Evolutionary conservation across 1,284 basidiomycete genomes (phyloP).

Genomic region (Trichosporon sp.): DNA sequence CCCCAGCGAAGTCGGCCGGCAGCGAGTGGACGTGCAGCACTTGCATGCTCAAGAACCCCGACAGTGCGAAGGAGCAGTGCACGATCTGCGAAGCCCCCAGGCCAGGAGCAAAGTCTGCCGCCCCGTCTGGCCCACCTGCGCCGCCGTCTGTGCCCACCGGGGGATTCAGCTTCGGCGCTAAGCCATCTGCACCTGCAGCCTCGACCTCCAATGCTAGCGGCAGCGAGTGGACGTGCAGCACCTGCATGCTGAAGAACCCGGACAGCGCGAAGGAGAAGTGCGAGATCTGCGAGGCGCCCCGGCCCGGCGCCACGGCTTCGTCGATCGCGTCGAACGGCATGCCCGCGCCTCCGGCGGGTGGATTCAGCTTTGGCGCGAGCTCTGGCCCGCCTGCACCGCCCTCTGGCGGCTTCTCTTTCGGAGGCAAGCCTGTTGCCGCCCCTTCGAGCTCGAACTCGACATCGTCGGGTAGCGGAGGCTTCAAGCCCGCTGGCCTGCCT

Average conservation of each 20-base stretch:
- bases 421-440: slow-evolving; percentile 9
- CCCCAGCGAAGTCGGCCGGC: not conserved
- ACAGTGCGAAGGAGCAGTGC: slow-evolving; percentile 50
- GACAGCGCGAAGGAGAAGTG: slow-evolving; percentile 52
- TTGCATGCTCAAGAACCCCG: slow-evolving; percentile 52
- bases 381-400: not conserved
- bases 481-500: slow-evolving; percentile 3
- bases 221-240: slow-evolving; percentile 50
- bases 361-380: not conserved
- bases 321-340: not conserved
- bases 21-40: slow-evolving; percentile 50
- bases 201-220: not conserved
- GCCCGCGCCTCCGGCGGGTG: not conserved
- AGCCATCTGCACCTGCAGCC: not conserved
- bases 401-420: slow-evolving; percentile 12
- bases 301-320: slow-evolving; percentile 20
- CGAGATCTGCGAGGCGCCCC: slow-evolving; percentile 53
- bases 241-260: slow-evolving; percentile 53
- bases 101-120: slow-evolving; percentile 14
- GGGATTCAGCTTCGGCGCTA: slow-evolving; percentile 5
- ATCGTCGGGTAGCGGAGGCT: not conserved
- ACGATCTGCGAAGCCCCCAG: slow-evolving; percentile 52
- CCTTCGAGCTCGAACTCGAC: not conserved
- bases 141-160: slow-evolving; percentile 1
- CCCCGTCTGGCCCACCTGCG: not conserved